Evolutionary conservation across 176 grass and related monocot species (phyloP), one percentile per base, ranked within the genome.

Genomic region (Chloris gayana): DNA sequence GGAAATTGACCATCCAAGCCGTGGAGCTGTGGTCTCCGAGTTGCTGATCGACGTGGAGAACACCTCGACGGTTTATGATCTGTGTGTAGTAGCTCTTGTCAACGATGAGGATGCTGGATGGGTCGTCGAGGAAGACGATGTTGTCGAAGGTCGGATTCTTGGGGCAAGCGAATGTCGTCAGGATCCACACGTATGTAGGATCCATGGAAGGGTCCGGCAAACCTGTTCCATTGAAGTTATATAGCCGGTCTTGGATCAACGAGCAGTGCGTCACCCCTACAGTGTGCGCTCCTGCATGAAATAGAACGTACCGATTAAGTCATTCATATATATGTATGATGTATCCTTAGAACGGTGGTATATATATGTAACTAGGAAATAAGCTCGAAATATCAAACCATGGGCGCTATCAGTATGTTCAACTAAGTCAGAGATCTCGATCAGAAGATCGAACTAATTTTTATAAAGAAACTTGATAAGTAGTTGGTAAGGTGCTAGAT

Each of bases 241-340:
- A 88, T 10, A 97, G 80, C 2, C 94, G 87, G 38, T 88, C 54
- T 3, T 73, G 26, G 72, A 97, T 80, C 69, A 91, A 12, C 12
- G 94, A 94, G 89, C 94, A 97, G 64, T 90, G 94, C 6, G 91
- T 94, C 64, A 97, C 74, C 44, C 94, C 94, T 2, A 93, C 91
- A 3, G 91, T 94, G 75, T 94, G 94, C 2, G 84, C 94, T 34
- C 91, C 94, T 97, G 91, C 60, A 50, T 32, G 0, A 18, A 24
- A 11, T 10, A 12, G 14, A n/a, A 33, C 11, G 4, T 1, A 9
- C 19, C 39, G 33, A 31, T 0, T 4, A 19, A 21, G 24, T 17
- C 6, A 27, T 24, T 13, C 12, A 14, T 70, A 13, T 61, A 12
- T 61, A 13, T 61, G n/a, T n/a, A n/a, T n/a, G n/a, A n/a, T n/a